Percentiles rank a stretch among this genome's conserved stretches.
phyloP scores from a whole-genome alignment of 225 moss, liverwort and hornwort species.

The Pseudisothecium myosuroides region DNA sequence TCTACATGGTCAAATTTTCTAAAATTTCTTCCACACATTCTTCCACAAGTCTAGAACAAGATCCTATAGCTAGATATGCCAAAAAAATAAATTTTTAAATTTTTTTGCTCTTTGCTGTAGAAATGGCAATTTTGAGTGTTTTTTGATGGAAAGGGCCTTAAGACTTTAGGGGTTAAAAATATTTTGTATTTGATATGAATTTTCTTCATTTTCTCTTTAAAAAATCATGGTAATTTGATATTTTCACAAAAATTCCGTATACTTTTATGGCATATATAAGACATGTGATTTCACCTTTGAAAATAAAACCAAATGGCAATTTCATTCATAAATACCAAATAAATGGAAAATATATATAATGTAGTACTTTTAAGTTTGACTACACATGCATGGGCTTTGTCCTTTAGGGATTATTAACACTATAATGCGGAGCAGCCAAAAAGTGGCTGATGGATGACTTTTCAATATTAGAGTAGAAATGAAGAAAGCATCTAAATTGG shows the following conservation, averaged over 20 bases:
- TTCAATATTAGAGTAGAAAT: neutral
- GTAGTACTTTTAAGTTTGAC: neutral
- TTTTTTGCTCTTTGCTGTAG: no score
- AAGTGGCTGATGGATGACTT: accelerated
- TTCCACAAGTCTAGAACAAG: no score
- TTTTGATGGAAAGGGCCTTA: no score
- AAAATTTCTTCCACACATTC: no score
- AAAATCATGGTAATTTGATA: neutral
- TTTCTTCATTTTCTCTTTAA: neutral
- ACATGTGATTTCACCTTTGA: neutral
- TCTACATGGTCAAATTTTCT: no score
- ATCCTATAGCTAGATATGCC: no score
- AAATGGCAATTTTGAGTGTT: no score
- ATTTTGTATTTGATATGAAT: neutral
- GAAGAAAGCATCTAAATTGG: neutral
- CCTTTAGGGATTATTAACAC: neutral
- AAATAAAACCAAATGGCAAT: neutral
- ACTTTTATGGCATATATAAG: neutral
- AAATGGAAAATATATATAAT: neutral
- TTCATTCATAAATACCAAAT: neutral
- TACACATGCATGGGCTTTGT: accelerated
- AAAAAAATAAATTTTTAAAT: no score
- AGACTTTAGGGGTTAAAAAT: no score
- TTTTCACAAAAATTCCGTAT: neutral
- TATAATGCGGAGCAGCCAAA: accelerated